Base-by-base conservation (phyloP, 441 rosid species). In the Arabidopsis lyrata region DNA sequence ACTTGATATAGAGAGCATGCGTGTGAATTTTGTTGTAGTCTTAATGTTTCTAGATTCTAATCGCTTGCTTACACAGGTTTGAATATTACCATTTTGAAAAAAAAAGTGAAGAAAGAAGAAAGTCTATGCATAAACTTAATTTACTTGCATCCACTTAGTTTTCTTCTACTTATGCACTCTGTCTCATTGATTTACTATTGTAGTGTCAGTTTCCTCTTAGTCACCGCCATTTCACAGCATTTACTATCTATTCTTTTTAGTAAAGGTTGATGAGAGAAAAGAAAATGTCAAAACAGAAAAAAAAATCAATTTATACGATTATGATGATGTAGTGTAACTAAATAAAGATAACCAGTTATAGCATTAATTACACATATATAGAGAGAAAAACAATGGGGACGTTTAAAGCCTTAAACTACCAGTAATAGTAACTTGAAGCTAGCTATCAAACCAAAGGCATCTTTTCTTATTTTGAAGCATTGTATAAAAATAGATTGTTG, bases 191-290 rank as follows among this genome's bases (percentile, higher is more conserved):
- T 54, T 53, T 61, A 72, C 34, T n/a, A 24, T 57, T 16, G 11
- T 69, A 10, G 38, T 63, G 60, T 27, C 53, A 63, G 59, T 36
- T 69, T 55, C 62, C 56, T 47, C 31, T 64, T 57, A 63, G 61
- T 70, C 80, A 76, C 80, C 71, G 71, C 75, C 47, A 41, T 56
- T 76, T 49, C 20, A 64, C 62, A 76, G 63, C 80, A 70, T 70
- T 76, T 70, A 76, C 66, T 69, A 48, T 57, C 48, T 63, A 29
- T 49, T 70, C 24, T 48, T 64, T 76, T 49, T 64, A 57, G 80
- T 8, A 70, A 64, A 57, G 34, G 24, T 41, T 76, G 4, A 76
- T 38, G 71, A 70, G 38, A 76, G 29, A 34, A 5, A 6, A n/a
- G 13, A 57, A 44, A 57, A 44, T 10, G 61, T 54, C 12, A 57